Base-by-base conservation (phyloP, 225 moss, liverwort and hornwort species). In the Lunularia cruciata region DNA sequence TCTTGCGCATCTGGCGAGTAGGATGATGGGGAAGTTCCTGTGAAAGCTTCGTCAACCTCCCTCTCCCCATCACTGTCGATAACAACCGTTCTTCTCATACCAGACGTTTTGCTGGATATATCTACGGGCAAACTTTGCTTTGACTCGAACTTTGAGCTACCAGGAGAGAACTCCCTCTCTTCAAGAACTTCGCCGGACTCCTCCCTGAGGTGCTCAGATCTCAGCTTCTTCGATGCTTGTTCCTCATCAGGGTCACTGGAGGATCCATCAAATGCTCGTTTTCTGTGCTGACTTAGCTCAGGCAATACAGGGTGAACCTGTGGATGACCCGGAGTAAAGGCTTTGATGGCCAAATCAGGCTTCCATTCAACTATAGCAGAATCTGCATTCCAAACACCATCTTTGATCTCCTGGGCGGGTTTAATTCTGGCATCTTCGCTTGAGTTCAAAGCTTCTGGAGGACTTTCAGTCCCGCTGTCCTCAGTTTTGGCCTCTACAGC, bases 61-160 rank as follows among this genome's bases (percentile, higher is more conserved):
- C 81, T 81, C 77, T 95, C 95, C 11, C 90, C 95, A 67, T 95
- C 92, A 59, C 92, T 92, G 69, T 95, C 95, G 76, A 92, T 88
- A 59, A 86, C 82, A 33, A 95, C 94, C 28, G 86, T 86, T 72
- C 79, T 92, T 62, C 81, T 75, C 14, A 75, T 43, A 19, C 3
- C 3, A 69, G 42, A 55, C 16, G 46, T 38, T 4, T 23, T 27
- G 27, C 8, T 55, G 28, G 55, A 16, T 18, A 45, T 40, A 14
- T 46, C 31, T 2, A 23, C 32, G 20, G 54, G 40, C 19, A 7
- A 4, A 57, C 9, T 28, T 22, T 67, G 67, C 42, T 32, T 59
- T 45, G 10, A 34, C 48, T 65, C 58, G 15, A 10, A 23, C 5
- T 34, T 12, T 42, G 40, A 45, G 2, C 35, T 8, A 45, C 30